Evolutionary conservation across 495 filamentous ascomycete species (phyloP), one percentile per base, ranked within the genome.

Genomic region (Pyrenula aspistea): DNA sequence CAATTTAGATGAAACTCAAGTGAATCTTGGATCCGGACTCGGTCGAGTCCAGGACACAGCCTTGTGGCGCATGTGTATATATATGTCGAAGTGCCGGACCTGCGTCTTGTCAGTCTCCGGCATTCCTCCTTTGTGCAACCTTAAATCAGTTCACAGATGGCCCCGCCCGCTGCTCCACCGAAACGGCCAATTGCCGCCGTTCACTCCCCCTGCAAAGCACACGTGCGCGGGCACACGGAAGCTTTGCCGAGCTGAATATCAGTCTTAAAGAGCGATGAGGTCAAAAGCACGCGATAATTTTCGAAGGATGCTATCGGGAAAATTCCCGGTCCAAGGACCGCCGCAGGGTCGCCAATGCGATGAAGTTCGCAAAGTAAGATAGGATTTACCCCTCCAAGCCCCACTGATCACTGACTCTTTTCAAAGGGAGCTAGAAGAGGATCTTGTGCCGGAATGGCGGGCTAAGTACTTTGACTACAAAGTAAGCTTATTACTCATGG

Each of bases 381-480:
- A 54, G 31, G 8, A n/a, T 36, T 47, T 22, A 31, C 49, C 42
- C 52, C n/a, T 31, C 22, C 12, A 2, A 21, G 2, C 48, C 36
- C 47, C 56, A 59, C 59, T 55, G 61, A 36, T n/a, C 58, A 65
- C 62, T 63, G 55, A 67, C 58, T 51, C 36, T 48, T 51, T 51
- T 51, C 25, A 55, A 56, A 85, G 82, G 70, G 88, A 94, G 73
- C 76, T 96, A 56, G 90, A 96, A 54, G 82, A 84, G 66, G 86
- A 93, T 57, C 80, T 88, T 23, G 88, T 95, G 59, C 88, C 91
- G 74, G 91, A 96, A 78, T 96, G 91, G 91, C 81, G 86, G 61
- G 82, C 80, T 60, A 94, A 95, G 68, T 96, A 95, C 70, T 77
- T 96, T 57, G 83, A 95, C 71, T 96, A 96, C 75, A 94, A 90